Percentiles rank a stretch among this genome's conserved stretches.
Evolutionary conservation across 176 grass and related monocot genomes (phyloP).

Genomic region (Calamus simplicifolius): DNA sequence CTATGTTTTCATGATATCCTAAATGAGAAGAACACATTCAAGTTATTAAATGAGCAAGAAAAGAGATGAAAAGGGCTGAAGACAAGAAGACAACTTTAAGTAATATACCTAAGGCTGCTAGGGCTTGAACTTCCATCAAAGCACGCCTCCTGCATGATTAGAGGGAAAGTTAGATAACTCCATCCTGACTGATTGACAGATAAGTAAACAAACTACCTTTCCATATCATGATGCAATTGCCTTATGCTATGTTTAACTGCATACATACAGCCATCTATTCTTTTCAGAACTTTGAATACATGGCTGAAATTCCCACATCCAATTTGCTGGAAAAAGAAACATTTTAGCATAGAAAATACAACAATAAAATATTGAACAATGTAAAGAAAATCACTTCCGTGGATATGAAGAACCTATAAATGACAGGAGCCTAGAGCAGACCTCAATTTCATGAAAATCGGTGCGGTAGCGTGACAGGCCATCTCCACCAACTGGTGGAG

Average conservation of each 20-base stretch:
- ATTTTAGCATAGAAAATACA: neutral
- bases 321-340: conserved; percentile 69
- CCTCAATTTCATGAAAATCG: conserved; percentile 93
- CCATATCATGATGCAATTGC: conserved; percentile 64
- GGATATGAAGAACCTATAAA: neutral
- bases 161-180: conserved; percentile 21
- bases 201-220: conserved; percentile 42
- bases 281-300: conserved; percentile 91
- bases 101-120: conserved; percentile 70
- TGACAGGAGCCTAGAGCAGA: conserved; percentile 19
- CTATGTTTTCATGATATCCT: conserved; percentile 89
- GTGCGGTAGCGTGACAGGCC: conserved; percentile 86
- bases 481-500: conserved; percentile 50
- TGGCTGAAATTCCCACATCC: conserved; percentile 82
- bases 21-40: conserved; percentile 8
- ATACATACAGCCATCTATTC: conserved; percentile 95
- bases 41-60: conserved; percentile 1
- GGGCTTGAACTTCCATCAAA: conserved; percentile 96
- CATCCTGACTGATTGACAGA: neutral
- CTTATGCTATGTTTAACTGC: conserved; percentile 85
- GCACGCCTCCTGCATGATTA: conserved; percentile 62
- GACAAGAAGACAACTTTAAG: neutral
- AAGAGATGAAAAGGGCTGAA: conserved; percentile 3
- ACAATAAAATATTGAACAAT: conserved; percentile 11
- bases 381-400: neutral